Conservation (phyloP, 1,284 basidiomycete species). For the Ceratobasidium sp. region DNA sequence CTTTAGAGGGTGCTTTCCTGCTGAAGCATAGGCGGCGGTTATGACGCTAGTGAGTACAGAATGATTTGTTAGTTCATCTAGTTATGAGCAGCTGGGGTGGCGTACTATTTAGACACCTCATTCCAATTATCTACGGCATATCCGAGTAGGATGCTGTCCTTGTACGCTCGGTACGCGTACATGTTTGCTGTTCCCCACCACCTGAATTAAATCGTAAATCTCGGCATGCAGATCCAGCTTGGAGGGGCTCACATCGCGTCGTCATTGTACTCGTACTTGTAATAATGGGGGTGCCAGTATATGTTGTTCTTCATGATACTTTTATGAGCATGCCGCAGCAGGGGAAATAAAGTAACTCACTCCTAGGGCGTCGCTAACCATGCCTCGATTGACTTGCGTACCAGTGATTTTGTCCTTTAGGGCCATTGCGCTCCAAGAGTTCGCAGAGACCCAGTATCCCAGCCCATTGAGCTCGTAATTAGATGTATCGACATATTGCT, state of each 20-base stretch:
- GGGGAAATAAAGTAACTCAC: conserved; percentile 53
- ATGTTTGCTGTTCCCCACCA: conserved; percentile 69
- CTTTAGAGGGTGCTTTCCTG: conserved; percentile 60
- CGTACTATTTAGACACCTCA: conserved; percentile 63
- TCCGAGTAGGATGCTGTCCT: conserved; percentile 59
- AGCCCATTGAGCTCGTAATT: conserved; percentile 50
- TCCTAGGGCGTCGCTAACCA: conserved; percentile 61
- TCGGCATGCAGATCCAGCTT: conserved; percentile 1
- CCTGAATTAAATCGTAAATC: conserved; percentile 51
- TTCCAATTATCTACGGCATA: conserved; percentile 67
- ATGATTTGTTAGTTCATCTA: background rate
- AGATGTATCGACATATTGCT: conserved; percentile 35
- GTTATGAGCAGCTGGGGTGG: background rate
- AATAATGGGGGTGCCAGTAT: conserved; percentile 38
- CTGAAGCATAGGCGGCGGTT: conserved; percentile 59
- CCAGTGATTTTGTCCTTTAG: conserved; percentile 61
- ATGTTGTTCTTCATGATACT: conserved; percentile 48
- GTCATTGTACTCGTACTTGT: conserved; percentile 58
- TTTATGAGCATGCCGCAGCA: conserved; percentile 60
- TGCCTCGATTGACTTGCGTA: conserved; percentile 57
- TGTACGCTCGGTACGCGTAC: conserved; percentile 65
- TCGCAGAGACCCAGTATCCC: conserved; percentile 66
- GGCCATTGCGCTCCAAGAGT: conserved; percentile 64
- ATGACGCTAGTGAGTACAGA: conserved; percentile 56
- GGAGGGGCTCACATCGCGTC: conserved; percentile 60